Evolutionary conservation across 257 asterid species (phyloP).

Genomic region (Gardenia jasminoides): DNA sequence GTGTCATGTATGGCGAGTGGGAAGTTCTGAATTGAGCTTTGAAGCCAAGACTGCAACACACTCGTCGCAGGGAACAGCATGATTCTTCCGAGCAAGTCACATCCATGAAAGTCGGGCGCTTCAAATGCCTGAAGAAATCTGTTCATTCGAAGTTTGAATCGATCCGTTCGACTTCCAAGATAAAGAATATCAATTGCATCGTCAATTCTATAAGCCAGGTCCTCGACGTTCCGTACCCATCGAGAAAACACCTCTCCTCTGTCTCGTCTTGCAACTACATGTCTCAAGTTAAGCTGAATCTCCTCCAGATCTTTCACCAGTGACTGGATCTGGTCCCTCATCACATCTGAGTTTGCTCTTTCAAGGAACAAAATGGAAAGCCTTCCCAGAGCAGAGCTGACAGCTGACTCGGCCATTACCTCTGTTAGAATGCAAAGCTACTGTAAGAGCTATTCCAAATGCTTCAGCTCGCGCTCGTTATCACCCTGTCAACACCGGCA

Average conservation of each 20-base stretch:
- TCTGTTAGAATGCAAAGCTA: too few species aligned
- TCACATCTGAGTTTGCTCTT: not conserved
- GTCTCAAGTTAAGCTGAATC: not conserved
- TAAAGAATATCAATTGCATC: not conserved
- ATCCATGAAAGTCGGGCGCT: too few species aligned
- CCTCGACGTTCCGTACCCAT: not conserved
- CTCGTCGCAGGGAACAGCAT: too few species aligned
- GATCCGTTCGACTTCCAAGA: not conserved
- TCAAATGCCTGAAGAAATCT: not conserved
- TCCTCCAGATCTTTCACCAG: not conserved
- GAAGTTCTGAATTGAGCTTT: too few species aligned
- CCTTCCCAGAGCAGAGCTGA: too few species aligned
- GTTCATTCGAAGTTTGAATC: not conserved
- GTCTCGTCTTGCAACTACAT: not conserved
- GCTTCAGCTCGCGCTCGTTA: too few species aligned
- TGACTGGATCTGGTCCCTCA: not conserved
- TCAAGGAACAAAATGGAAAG: too few species aligned
- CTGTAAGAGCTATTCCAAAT: too few species aligned
- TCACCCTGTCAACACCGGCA: too few species aligned
- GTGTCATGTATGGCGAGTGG: too few species aligned
- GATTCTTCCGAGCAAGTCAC: too few species aligned
- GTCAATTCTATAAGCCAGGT: not conserved
- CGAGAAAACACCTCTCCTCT: not conserved
- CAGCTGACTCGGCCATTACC: too few species aligned
- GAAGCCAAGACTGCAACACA: not conserved